Percentiles rank a stretch among this genome's conserved stretches.
phyloP scores from a whole-genome alignment of 768 basidiomycete genomes.

The Trametes villosa region DNA sequence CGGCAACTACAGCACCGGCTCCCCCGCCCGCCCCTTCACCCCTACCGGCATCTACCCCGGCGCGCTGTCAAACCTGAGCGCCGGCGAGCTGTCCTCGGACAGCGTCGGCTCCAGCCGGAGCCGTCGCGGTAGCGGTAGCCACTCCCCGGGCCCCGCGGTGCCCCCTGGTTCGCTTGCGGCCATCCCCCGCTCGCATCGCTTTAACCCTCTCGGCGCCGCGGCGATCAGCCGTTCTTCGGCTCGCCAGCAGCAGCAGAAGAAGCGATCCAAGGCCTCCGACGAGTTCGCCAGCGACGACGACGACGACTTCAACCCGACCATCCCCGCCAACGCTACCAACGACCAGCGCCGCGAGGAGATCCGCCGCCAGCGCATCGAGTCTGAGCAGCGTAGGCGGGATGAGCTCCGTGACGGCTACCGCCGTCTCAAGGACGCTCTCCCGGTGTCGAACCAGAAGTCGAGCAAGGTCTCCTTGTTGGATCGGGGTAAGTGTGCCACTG shows the following conservation, averaged over 20 bases:
- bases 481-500: conserved; percentile 55
- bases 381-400: conserved; percentile 88
- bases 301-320: conserved; percentile 70
- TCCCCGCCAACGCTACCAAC: conserved; percentile 47
- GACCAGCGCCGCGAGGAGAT: conserved; percentile 88
- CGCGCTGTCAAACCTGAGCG: conserved; percentile 70
- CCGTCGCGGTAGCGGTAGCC: conserved; percentile 72
- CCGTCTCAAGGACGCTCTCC: conserved; percentile 88
- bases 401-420: conserved; percentile 93
- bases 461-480: conserved; percentile 92
- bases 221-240: conserved; percentile 56
- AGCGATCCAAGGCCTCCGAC: conserved; percentile 49
- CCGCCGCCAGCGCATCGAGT: conserved; percentile 91
- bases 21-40: conserved; percentile 67
- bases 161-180: conserved; percentile 55
- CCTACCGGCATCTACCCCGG: conserved; percentile 73
- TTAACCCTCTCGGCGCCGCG: conserved; percentile 66
- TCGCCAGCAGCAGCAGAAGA: conserved; percentile 41
- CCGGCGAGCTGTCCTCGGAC: conserved; percentile 77
- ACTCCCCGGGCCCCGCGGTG: conserved; percentile 52
- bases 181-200: conserved; percentile 77
- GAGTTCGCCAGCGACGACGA: conserved; percentile 76
- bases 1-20: conserved; percentile 55
- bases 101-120: conserved; percentile 61
- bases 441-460: conserved; percentile 88